Evolutionary conservation across 169 alveolate species (phyloP), one percentile per base, ranked within the genome.

Genomic region (Plasmodium gallinaceum): DNA sequence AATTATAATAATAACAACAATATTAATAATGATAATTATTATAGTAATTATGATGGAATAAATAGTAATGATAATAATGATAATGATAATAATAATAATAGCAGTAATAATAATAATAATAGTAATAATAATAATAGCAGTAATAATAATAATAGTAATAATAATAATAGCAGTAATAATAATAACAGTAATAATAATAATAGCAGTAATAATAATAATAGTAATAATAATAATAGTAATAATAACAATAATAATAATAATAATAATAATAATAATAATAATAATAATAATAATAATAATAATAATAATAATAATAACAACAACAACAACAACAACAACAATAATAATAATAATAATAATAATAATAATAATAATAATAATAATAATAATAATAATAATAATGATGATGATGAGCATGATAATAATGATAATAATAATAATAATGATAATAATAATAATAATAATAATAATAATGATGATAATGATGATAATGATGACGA

Each of bases 361-460:
- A 61, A 52, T 54, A 20, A 61, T 18, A 64, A 61, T 37, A 42
- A 58, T 1, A 58, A 20, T 46, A 46, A 60, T 7, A 66, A 66
- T n/a, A 45, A 65, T 10, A 37, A 60, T n/a, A 24, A 73, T 20
- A 58, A 39, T 4, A 32, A 62, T 7, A 32, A 61, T 0, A n/a
- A 61, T 0, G 18, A 45, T 26, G 43, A 46, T 43, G 42, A 22
- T 12, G 24, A 73, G 0, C 37, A 26, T 14, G 46, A 45, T 6
- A 0, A 16, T 14, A n/a, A 45, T 3, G 43, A 52, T 6, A 51
- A 12, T 9, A 62, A 32, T 24, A 37, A 43, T 5, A 60, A 20
- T 8, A 61, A 52, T 54, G 43, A 61, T 18, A 64, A 61, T 37
- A 42, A 58, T 1, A 58, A 20, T 46, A 46, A 60, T 7, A 66